Evolutionary conservation across 1,139 yeast genomes (phyloP), one percentile per base, ranked within the genome.

Genomic region (Magnusiomyces ingens): DNA sequence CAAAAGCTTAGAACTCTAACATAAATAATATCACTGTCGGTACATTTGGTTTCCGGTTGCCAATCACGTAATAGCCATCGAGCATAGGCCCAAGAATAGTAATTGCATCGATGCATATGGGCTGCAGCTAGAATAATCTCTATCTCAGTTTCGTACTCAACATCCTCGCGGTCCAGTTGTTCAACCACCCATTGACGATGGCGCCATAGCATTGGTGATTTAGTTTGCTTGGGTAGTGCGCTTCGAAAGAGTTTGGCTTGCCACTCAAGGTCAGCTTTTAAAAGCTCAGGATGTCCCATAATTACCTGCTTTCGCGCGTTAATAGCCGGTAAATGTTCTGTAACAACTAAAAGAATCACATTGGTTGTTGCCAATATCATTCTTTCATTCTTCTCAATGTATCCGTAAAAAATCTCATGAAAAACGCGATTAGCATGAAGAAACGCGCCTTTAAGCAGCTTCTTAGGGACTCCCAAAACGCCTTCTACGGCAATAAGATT

Each of bases 21-120:
- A 13, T 19, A 43, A 2, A 43, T 12, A 3, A 54, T 8, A 26
- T 54, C n/a, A 58, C 52, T 19, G 19, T 29, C 2, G 17, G 32
- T 11, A 44, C 38, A 17, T 53, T 52, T 45, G 48, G 19, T 18
- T 50, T 13, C 13, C 22, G 32, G 15, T 18, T 35, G 2, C 18
- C 35, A 17, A 6, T 35, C 19, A 10, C 47, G 52, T 3, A 69
- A 53, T 35, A 73, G 52, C 62, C 70, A 69, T 35, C 78, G 64
- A 4, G 75, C 66, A 52, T 70, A 67, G 4, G 65, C 60, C 71
- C 75, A 71, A 0, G 79, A 76, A 54, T 76, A 76, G 58, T 77
- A 77, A 59, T 76, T 77, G 48, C 69, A 61, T 2, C 73, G 73
- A 57, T 77, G 81, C 18, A 62, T 57, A 29, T 56, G 60, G 0